A percentile compares a stretch with the other conserved stretches of the same genome.
Conservation (phyloP, 2,329 filamentous ascomycete species). For the Colletotrichum falcatum region DNA sequence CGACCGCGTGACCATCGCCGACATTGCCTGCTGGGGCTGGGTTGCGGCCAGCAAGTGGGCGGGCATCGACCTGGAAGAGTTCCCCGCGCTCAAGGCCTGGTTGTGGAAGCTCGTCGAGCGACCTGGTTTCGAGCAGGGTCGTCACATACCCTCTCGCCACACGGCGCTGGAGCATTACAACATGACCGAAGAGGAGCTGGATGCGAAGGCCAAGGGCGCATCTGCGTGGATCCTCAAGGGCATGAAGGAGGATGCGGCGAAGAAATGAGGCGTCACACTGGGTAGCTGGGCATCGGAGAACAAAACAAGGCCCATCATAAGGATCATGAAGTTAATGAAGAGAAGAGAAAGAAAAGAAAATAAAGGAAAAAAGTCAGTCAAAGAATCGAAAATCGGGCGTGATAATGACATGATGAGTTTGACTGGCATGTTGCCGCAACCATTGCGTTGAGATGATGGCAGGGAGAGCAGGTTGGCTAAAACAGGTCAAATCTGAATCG, state of each 20-base stretch:
- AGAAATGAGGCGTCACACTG: constrained; percentile 51
- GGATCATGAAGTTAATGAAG: neutral
- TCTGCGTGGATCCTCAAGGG: constrained; percentile 74
- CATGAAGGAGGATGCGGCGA: constrained; percentile 73
- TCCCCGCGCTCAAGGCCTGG: constrained; percentile 83
- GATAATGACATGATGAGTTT: neutral
- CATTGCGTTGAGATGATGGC: neutral
- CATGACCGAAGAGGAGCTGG: constrained; percentile 64
- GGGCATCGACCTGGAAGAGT: constrained; percentile 74
- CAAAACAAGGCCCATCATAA: neutral
- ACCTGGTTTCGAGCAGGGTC: constrained; percentile 79
- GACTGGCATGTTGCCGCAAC: neutral
- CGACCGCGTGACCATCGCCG: constrained; percentile 78
- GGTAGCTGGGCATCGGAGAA: neutral
- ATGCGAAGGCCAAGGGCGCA: constrained; percentile 63
- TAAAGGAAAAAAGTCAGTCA: too few relatives aligned
- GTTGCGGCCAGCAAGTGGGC: constrained; percentile 63
- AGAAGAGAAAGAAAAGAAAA: too few relatives aligned
- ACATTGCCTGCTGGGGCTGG: constrained; percentile 87
- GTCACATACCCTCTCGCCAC: constrained; percentile 76
- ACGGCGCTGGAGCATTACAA: constrained; percentile 65
- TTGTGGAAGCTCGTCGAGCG: constrained; percentile 76
- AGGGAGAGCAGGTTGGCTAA: neutral
- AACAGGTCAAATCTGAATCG: neutral
- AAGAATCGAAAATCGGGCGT: neutral